Conservation (phyloP, 2,329 filamentous ascomycete species). For the Exophiala sp. region DNA sequence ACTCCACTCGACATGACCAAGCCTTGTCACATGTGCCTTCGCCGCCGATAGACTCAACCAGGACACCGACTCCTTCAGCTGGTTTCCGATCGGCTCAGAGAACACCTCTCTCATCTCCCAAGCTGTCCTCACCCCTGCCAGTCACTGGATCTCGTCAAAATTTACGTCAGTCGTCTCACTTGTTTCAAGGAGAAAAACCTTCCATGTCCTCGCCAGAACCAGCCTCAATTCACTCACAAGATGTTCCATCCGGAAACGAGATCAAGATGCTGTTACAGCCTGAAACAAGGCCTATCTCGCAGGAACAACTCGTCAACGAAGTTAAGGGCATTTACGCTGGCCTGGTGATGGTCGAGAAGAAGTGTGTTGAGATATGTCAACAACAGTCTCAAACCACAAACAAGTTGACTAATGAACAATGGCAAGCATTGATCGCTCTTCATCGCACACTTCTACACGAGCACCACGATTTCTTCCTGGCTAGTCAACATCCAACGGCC, state of each 20-base stretch:
- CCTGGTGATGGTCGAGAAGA: constrained; percentile 62
- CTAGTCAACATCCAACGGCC: constrained; percentile 79
- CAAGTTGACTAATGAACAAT: constrained; percentile 63
- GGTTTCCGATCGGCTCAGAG: constrained; percentile 9
- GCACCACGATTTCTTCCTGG: constrained; percentile 82
- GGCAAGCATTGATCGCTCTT: constrained; percentile 77
- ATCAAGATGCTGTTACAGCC: constrained; percentile 46
- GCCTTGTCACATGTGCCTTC: neutral
- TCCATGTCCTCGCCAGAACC: neutral
- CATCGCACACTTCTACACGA: constrained; percentile 79
- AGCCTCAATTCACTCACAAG: neutral
- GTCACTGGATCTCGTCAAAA: neutral
- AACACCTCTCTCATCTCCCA: constrained; percentile 17
- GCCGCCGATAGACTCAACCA: constrained; percentile 2
- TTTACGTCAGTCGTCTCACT: neutral
- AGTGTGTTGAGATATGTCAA: constrained; percentile 79
- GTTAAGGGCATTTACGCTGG: constrained; percentile 61
- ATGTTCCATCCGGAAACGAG: constrained; percentile 1
- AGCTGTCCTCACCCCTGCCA: neutral
- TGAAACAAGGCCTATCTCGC: constrained; percentile 66
- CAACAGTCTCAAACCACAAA: constrained; percentile 55
- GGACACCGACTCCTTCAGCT: constrained; percentile 8
- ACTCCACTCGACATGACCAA: constrained; percentile 5
- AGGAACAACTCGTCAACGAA: constrained; percentile 75
- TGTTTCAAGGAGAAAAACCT: neutral